Evolutionary conservation across 805 yeast genomes (phyloP).

Genomic region (Nakazawaea sp.): DNA sequence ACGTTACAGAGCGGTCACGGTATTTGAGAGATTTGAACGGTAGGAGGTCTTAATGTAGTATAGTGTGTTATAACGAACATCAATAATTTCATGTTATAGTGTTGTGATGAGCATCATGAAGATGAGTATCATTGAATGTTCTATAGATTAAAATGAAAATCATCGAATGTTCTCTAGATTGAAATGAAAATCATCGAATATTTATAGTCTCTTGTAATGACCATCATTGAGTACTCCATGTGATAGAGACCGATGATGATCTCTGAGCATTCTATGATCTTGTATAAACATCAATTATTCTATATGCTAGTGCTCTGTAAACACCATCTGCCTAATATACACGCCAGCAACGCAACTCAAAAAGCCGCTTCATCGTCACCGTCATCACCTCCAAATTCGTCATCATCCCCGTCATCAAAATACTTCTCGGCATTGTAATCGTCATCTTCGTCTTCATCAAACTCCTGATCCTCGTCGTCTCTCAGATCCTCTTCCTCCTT

Average conservation of each 20-base stretch:
- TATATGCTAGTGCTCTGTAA: no score
- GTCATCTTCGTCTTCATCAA: constrained; percentile 69
- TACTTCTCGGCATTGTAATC: constrained; percentile 77
- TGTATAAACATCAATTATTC: no score
- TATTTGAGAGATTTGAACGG: constrained; percentile 11
- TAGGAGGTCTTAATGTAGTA: constrained; percentile 7
- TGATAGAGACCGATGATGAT: no score
- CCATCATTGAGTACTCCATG: no score
- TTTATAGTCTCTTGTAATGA: no score
- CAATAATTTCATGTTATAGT: background rate
- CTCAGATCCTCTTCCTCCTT: constrained; percentile 43
- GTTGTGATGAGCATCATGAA: background rate
- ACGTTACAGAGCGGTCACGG: constrained; percentile 6
- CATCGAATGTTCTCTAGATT: no score
- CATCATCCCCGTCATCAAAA: constrained; percentile 68
- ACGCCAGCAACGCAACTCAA: no score
- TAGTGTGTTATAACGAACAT: background rate
- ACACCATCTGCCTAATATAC: no score
- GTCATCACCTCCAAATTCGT: constrained; percentile 43
- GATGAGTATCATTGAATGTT: background rate
- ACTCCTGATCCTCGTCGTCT: constrained; percentile 64
- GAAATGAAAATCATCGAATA: no score
- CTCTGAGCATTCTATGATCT: no score
- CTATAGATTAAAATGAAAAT: no score
- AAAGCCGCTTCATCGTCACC: constrained; percentile 73